Evolutionary conservation across 2,329 filamentous ascomycete genomes (phyloP).

Genomic region (Fusarium anguioides): DNA sequence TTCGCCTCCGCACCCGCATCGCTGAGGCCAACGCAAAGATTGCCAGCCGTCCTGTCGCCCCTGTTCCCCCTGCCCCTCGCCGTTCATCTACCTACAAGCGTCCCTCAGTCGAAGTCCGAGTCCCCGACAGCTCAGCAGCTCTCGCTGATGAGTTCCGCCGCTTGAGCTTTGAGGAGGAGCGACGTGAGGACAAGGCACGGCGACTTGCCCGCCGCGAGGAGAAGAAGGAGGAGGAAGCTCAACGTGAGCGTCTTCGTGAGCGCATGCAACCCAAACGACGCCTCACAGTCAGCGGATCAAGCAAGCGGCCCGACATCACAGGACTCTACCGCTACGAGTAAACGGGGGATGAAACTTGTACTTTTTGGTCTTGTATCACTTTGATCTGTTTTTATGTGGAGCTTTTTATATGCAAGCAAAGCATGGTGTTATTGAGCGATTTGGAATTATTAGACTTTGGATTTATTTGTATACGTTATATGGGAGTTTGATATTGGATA

Average conservation of each 20-base stretch:
- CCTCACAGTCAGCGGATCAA: slow-evolving; percentile 50
- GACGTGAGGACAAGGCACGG: slow-evolving; percentile 48
- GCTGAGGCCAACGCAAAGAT: slow-evolving; percentile 57
- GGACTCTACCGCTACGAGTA: slow-evolving; percentile 56
- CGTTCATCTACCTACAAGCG: slow-evolving; percentile 42
- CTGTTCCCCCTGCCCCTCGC: slow-evolving; percentile 40
- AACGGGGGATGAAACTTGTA: slow-evolving; percentile 26
- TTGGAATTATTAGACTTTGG: slow-evolving; percentile 23
- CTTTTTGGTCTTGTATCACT: slow-evolving; percentile 38
- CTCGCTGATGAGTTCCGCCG: slow-evolving; percentile 50
- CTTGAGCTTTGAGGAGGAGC: slow-evolving; percentile 49
- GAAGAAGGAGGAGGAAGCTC: slow-evolving; percentile 53
- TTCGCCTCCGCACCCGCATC: slow-evolving; percentile 51
- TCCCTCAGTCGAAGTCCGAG: slow-evolving; percentile 40
- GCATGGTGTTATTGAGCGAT: slow-evolving; percentile 29
- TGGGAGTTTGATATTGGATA: slow-evolving; percentile 20
- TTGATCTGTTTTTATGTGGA: slow-evolving; percentile 22
- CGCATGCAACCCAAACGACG: slow-evolving; percentile 54
- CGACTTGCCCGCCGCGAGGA: slow-evolving; percentile 44
- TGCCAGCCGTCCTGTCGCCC: slow-evolving; percentile 51
- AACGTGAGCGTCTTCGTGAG: slow-evolving; percentile 54
- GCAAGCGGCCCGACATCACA: slow-evolving; percentile 53
- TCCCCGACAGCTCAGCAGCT: slow-evolving; percentile 47
- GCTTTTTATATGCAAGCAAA: slow-evolving; percentile 10
- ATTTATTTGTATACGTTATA: slow-evolving; percentile 6